Evolutionary conservation across 169 alveolate species (phyloP), one percentile per base, ranked within the genome.

Genomic region (Theileria orientalis): DNA sequence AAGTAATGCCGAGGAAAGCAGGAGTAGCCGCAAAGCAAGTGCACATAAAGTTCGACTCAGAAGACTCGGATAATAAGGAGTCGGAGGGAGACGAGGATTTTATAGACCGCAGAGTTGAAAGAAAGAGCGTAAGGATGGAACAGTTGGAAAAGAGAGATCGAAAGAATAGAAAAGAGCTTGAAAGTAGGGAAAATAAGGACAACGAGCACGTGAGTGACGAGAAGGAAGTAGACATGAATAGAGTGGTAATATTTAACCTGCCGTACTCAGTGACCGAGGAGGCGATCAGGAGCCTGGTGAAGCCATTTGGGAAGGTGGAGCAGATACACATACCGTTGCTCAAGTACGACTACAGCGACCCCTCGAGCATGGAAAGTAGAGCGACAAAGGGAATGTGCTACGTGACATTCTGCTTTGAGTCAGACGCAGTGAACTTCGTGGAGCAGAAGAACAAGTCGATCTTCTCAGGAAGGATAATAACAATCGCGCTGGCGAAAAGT

Each of bases 211-310:
- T 16, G 23, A 19, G 14, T 19, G 69, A 35, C 69, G 30, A 23
- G 40, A 5, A 0, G 33, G 16, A 16, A 23, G 76, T 29, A 32
- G 86, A 60, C 47, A 69, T 86, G 51, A 89, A 87, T 35, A 87
- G 97, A 68, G 78, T 95, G 47, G 76, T 94, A 63, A 51, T 94
- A 35, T 83, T 92, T 85, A 95, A 95, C 78, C 87, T 95, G 25
- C 96, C 98, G 16, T 94, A 91, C 90, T 82, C 82, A 37, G 90
- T 93, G 41, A 90, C 95, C 40, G 97, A 94, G 62, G 96, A 90
- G 30, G 97, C 93, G 46, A 82, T 95, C 8, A 59, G 90, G 37
- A 89, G 79, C 72, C 71, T 82, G 37, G 66, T 76, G 33, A 63
- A 74, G 33, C 79, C 84, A 41, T 82, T 40, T 41, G 89, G 89